These are phyloP conservation scores for Mucor circinelloides DNA, from an alignment of 371 early-diverging fungal species.

Conservation along the genomic window DNA sequence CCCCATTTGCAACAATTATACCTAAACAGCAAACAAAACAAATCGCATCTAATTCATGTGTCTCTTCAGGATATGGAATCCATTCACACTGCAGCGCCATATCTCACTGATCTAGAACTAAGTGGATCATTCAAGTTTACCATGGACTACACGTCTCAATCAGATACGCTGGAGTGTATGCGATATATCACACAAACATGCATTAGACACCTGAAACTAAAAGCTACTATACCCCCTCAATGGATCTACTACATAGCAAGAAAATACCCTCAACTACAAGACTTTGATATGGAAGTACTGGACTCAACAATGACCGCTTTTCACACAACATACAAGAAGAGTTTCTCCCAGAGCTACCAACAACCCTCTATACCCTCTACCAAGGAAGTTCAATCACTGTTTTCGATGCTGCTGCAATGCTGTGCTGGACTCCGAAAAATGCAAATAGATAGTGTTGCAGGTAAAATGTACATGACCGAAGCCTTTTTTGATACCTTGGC, in stretches of 20 bases:
- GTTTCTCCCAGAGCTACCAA: too few species aligned
- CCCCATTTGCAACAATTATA: background rate
- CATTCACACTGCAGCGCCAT: background rate
- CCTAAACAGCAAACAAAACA: background rate
- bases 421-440: conserved; percentile 4
- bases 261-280: conserved; percentile 6
- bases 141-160: background rate
- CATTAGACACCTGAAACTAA: background rate
- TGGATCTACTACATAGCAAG: conserved; percentile 12
- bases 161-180: background rate
- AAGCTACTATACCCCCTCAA: background rate
- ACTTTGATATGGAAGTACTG: background rate
- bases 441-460: conserved; percentile 4
- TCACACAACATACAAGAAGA: background rate
- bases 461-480: background rate
- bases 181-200: background rate
- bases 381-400: background rate
- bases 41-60: conserved; percentile 6
- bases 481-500: background rate
- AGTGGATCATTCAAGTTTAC: background rate
- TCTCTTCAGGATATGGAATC: background rate
- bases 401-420: background rate
- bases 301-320: background rate
- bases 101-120: background rate
- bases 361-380: background rate